Evolutionary conservation across 2,329 filamentous ascomycete species (phyloP).

Genomic region (Venturia nashicola): DNA sequence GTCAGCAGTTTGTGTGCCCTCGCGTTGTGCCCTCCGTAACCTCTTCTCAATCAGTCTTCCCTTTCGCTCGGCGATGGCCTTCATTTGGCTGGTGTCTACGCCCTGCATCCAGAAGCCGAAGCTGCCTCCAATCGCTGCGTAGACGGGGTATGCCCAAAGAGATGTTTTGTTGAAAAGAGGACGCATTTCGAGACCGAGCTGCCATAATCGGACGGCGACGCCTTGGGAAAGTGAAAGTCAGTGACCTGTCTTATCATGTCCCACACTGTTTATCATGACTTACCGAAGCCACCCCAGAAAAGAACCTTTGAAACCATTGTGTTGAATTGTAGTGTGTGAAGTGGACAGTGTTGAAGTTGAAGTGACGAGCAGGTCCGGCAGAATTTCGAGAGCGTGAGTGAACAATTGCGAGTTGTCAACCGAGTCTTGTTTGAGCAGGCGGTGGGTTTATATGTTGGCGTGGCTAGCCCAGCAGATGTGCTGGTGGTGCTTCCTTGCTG

Average conservation of each 20-base stretch:
- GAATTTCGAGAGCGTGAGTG: not conserved
- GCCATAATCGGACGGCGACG: slow-evolving; percentile 84
- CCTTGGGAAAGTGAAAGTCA: slow-evolving; percentile 41
- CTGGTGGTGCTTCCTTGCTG: no score
- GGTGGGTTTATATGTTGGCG: not conserved
- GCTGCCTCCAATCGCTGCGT: slow-evolving; percentile 71
- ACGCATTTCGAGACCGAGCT: slow-evolving; percentile 96
- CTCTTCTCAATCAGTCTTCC: slow-evolving; percentile 78
- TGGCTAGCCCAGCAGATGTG: no score
- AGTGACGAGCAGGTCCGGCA: not conserved
- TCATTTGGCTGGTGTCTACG: slow-evolving; percentile 71
- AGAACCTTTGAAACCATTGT: slow-evolving; percentile 45
- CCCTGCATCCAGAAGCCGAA: slow-evolving; percentile 97
- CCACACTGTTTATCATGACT: slow-evolving; percentile 23
- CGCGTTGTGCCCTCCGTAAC: slow-evolving; percentile 36
- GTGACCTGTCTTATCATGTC: slow-evolving; percentile 15
- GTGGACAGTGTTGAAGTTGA: not conserved
- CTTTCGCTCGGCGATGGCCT: slow-evolving; percentile 67
- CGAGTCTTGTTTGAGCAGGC: not conserved
- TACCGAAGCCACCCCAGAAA: slow-evolving; percentile 91
- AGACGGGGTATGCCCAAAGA: slow-evolving; percentile 86
- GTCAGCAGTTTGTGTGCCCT: not conserved
- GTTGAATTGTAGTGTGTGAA: not conserved
- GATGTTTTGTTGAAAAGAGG: slow-evolving; percentile 77
- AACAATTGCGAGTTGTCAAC: not conserved